Evolutionary conservation across 1,284 basidiomycete genomes (phyloP).

Genomic region (Ganoderma lingzhi): DNA sequence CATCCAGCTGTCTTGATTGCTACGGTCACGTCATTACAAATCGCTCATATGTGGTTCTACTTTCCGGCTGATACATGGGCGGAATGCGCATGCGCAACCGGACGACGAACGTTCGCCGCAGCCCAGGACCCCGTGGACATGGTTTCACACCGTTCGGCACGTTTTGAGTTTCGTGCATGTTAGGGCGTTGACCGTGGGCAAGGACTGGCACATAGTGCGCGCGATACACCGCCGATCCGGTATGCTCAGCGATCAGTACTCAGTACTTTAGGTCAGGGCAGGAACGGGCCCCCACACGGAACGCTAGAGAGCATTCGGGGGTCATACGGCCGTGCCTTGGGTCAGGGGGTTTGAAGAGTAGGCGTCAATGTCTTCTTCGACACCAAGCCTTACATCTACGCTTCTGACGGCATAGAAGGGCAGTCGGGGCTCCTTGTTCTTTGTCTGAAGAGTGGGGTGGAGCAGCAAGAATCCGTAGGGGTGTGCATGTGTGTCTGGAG

Average conservation of each 20-base stretch:
- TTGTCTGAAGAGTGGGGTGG: background rate
- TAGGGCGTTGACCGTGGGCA: background rate
- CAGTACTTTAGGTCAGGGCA: background rate
- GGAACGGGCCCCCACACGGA: background rate
- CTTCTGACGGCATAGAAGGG: background rate
- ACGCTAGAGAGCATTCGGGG: background rate
- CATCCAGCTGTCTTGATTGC: background rate
- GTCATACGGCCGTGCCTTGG: background rate
- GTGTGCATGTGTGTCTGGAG: background rate
- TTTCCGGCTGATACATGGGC: background rate
- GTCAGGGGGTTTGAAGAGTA: background rate
- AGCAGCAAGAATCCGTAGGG: background rate
- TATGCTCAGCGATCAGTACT: background rate
- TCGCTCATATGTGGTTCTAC: background rate
- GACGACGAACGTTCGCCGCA: background rate
- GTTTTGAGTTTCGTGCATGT: background rate
- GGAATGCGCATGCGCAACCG: background rate
- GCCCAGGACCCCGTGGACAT: background rate
- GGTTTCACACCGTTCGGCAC: background rate
- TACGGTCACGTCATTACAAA: background rate
- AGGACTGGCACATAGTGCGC: background rate
- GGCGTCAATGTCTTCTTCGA: background rate
- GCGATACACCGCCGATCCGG: background rate
- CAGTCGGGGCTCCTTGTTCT: background rate
- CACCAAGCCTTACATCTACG: background rate